Percentiles rank a stretch among this genome's conserved stretches.
Conservation (phyloP, 2,329 filamentous ascomycete species). For the Colletotrichum shisoi region DNA sequence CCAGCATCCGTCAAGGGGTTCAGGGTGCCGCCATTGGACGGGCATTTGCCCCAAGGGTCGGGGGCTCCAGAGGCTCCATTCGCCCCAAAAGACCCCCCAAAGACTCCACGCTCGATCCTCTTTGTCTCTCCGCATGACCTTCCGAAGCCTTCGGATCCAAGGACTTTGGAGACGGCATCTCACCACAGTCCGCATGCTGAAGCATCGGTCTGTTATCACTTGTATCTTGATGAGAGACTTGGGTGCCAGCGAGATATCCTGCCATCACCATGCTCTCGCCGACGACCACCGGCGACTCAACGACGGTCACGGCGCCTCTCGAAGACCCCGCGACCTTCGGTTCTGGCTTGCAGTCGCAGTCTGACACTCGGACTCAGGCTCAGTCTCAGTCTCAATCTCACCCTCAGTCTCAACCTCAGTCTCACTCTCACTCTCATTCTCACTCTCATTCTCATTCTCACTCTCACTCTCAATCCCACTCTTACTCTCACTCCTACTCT, state of each 20-base stretch:
- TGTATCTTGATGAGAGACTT: no score
- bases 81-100: background rate
- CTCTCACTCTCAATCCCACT: conserved; percentile 5
- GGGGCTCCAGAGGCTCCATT: no score
- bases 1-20: no score
- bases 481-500: background rate
- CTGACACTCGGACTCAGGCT: conserved; percentile 5
- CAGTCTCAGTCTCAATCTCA: conserved; percentile 15
- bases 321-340: conserved; percentile 21
- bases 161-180: background rate
- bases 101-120: conserved; percentile 15
- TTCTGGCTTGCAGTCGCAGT: conserved; percentile 4
- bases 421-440: background rate
- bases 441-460: conserved; percentile 8
- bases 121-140: conserved; percentile 27
- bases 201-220: no score
- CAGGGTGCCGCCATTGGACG: conserved; percentile 5
- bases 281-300: conserved; percentile 9
- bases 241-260: background rate
- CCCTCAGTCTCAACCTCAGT: no score
- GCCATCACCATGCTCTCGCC: conserved; percentile 22
- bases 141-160: conserved; percentile 23
- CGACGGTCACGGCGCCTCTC: conserved; percentile 15
- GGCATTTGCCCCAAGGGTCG: background rate
- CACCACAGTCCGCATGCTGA: background rate